Conservation (phyloP, 352 stramenopile genomes). For the Phytophthora capsici region DNA sequence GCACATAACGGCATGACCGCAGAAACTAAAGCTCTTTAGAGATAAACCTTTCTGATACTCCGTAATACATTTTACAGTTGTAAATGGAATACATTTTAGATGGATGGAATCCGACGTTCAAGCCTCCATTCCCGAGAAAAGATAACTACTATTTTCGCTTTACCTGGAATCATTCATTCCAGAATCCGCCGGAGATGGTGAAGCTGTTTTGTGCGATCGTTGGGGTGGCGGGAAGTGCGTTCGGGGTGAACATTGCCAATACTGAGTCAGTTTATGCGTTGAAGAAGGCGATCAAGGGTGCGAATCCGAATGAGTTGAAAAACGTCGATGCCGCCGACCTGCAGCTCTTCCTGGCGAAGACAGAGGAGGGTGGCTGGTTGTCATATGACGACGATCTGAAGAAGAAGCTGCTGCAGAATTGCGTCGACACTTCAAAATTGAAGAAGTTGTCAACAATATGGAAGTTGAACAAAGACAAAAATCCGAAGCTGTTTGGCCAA, state of each 20-base stretch:
- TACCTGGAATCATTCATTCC: too few relatives aligned
- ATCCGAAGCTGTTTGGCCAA: too few relatives aligned
- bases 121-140: too few relatives aligned
- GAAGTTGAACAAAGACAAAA: not conserved
- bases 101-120: too few relatives aligned
- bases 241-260: not conserved
- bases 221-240: not conserved
- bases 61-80: too few relatives aligned
- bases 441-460: not conserved
- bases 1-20: slow-evolving; percentile 23
- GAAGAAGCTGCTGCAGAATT: not conserved
- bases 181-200: not conserved
- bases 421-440: too few relatives aligned
- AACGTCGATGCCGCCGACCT: not conserved
- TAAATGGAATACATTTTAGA: too few relatives aligned
- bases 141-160: too few relatives aligned
- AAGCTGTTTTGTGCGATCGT: not conserved
- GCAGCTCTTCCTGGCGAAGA: slow-evolving; percentile 9
- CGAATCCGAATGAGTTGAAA: too few relatives aligned
- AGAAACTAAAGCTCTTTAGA: not conserved
- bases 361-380: not conserved
- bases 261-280: not conserved
- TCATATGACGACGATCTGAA: too few relatives aligned
- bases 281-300: too few relatives aligned
- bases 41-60: too few relatives aligned